These are phyloP conservation scores for Ophiocordyceps camponoti-saundersi DNA, from an alignment of 2,329 filamentous ascomycete species.

Conservation along the genomic window DNA sequence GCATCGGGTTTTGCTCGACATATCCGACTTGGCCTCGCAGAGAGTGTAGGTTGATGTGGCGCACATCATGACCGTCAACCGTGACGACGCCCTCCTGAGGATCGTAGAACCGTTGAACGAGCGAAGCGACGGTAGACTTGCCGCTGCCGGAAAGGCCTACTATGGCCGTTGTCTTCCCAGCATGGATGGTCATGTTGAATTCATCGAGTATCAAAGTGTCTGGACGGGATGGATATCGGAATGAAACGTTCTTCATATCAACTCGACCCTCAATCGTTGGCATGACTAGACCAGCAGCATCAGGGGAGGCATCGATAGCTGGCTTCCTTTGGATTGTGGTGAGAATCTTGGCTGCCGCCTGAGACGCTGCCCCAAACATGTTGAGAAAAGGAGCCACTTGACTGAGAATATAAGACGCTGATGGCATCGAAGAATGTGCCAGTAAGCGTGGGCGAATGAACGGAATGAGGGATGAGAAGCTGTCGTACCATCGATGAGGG, in stretches of 20 bases:
- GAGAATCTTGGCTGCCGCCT: slow-evolving; percentile 39
- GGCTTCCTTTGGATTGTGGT: slow-evolving; percentile 37
- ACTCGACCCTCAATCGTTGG: slow-evolving; percentile 7
- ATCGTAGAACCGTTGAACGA: slow-evolving; percentile 41
- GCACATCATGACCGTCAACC: slow-evolving; percentile 30
- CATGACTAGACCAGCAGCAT: background rate
- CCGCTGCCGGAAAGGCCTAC: slow-evolving; percentile 42
- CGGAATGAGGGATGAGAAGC: background rate
- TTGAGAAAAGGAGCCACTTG: slow-evolving; percentile 42
- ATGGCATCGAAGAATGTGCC: slow-evolving; percentile 5
- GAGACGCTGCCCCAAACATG: slow-evolving; percentile 39
- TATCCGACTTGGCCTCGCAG: slow-evolving; percentile 24
- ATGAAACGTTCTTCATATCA: slow-evolving; percentile 23
- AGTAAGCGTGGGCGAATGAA: background rate
- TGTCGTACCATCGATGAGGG: slow-evolving; percentile 40
- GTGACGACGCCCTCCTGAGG: slow-evolving; percentile 28
- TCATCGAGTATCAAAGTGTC: slow-evolving; percentile 23
- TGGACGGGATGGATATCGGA: slow-evolving; percentile 26
- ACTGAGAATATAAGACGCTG: slow-evolving; percentile 1
- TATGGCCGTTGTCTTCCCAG: slow-evolving; percentile 33
- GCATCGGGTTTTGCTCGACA: slow-evolving; percentile 27
- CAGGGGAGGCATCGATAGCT: slow-evolving; percentile 21
- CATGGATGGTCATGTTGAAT: slow-evolving; percentile 28
- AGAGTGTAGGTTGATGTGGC: slow-evolving; percentile 26
- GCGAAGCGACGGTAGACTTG: slow-evolving; percentile 37